Base-by-base conservation (phyloP, 805 yeast genomes). In the Ogataea nonfermentans region DNA sequence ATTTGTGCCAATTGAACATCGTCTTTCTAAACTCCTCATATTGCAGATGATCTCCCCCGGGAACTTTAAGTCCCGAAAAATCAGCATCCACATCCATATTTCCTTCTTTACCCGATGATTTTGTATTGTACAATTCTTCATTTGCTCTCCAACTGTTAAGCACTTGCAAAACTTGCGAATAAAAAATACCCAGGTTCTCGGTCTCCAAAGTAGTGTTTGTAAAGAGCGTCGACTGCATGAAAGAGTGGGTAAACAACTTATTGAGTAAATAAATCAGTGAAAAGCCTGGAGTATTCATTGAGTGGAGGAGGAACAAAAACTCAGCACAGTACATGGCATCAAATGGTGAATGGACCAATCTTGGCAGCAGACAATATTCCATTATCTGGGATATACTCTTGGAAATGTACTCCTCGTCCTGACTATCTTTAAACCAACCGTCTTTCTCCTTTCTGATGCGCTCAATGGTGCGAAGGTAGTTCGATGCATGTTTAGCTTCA, bases 111-210 rank as follows among this genome's bases (percentile, higher is more conserved):
- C 61, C 56, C 6, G 48, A 43, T 1, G 65, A 70, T 8, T 53
- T 51, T 4, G 40, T 23, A 1, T 50, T 43, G 50, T 67, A 76
- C 1, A 37, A 32, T 0, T 51, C 61, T 9, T 62, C 61, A 8
- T 57, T 47, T 1, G 56, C 55, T 70, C 84, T 76, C 62, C 63
- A 60, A 1, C 12, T 30, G 24, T 56, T 48, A 12, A 61, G 36
- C 47, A 52, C 43, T 40, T 75, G 73, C 29, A 87, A 62, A 1
- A 84, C 46, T 16, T 76, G 79, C 17, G 76, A 67, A 49, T 78
- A 75, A 49, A 90, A 89, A 9, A 86, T 60, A 3, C 95, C 95
- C 26, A 89, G 59, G 55, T 85, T 84, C 51, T 89, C 95, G 2
- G 95, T 80, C 55, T 90, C 96, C 4, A 70, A 61, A 0, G 86